Evolutionary conservation across 2,329 filamentous ascomycete species (phyloP), one percentile per base, ranked within the genome.

Genomic region (Aspergillus versicolor): DNA sequence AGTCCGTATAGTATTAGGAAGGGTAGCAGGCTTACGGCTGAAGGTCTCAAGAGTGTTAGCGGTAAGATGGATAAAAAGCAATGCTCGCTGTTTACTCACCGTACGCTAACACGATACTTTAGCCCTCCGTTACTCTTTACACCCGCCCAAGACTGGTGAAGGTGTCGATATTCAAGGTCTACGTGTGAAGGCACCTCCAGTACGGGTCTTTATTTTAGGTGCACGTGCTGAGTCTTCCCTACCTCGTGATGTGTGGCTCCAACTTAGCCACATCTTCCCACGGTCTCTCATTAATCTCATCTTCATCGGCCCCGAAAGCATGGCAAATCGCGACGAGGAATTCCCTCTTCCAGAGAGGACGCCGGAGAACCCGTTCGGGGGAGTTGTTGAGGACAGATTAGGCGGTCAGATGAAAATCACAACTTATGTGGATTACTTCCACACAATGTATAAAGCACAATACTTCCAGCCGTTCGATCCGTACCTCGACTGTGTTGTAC

Each of bases 381-480:
- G 90, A n/a, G 83, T 99, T 52, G 85, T 97, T 13, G 95, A 99
- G 77, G 93, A 96, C 73, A 87, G 93, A 52, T 83, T 99, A 8
- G 91, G 89, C 70, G 87, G 89, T 54, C 88, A 89, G 64, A 87
- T 97, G 85, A 99, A 99, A 80, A 96, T 99, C 69, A 94, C 89
- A 73, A 99, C 95, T 0, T 96, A 92, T 69, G 93, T 97, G 51
- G 94, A 99, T 67, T 97, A 99, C 78, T 99, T 95, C 79, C 93
- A 99, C 76, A 97, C 91, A 2, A 85, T 99, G 65, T 93, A 99
- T 78, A 86, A 92, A 72, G 90, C 93, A 0, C 89, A 91, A 47
- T 84, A 92, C 71, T 99, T 97, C 78, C 86, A 90, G 57, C 94
- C 95, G 0, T 97, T 95, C 71, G 94, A 99, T 71, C 94, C 94